Evolutionary conservation across 768 basidiomycete genomes (phyloP).

Genomic region (Lyophyllum semitale): DNA sequence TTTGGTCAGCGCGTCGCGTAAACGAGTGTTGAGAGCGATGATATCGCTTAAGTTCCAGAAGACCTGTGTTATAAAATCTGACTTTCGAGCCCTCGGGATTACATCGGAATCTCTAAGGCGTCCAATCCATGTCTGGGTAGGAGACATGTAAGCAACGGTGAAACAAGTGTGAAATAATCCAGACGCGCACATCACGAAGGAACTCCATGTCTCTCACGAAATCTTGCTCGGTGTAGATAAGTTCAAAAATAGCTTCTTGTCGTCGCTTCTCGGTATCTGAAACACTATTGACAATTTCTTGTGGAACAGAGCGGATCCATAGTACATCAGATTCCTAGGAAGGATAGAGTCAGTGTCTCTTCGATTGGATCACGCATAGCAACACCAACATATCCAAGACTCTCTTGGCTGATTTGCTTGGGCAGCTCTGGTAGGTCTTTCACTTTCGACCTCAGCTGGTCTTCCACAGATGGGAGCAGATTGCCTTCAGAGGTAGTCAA

Average conservation of each 20-base stretch:
- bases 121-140: constrained; percentile 80
- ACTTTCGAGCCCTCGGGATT: constrained; percentile 73
- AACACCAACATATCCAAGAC: constrained; percentile 76
- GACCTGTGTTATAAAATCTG: constrained; percentile 89
- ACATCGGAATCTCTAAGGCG: constrained; percentile 76
- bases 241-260: constrained; percentile 98
- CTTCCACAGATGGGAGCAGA: constrained; percentile 88
- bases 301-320: constrained; percentile 96
- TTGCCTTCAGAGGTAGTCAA: constrained; percentile 58
- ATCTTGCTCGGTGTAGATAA: constrained; percentile 91
- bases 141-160: constrained; percentile 1
- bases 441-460: constrained; percentile 93
- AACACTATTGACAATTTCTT: constrained; percentile 91
- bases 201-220: constrained; percentile 99
- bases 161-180: constrained; percentile 1
- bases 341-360: constrained; percentile 5
- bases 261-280: constrained; percentile 92
- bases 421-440: constrained; percentile 88
- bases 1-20: constrained; percentile 94
- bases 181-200: constrained; percentile 77
- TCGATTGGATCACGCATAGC: constrained; percentile 47
- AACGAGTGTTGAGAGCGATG: constrained; percentile 83
- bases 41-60: constrained; percentile 99
- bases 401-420: constrained; percentile 81
- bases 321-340: constrained; percentile 73